Conservation (phyloP, 192 early-diverging fungal species). For the Backusella mclennaniae region DNA sequence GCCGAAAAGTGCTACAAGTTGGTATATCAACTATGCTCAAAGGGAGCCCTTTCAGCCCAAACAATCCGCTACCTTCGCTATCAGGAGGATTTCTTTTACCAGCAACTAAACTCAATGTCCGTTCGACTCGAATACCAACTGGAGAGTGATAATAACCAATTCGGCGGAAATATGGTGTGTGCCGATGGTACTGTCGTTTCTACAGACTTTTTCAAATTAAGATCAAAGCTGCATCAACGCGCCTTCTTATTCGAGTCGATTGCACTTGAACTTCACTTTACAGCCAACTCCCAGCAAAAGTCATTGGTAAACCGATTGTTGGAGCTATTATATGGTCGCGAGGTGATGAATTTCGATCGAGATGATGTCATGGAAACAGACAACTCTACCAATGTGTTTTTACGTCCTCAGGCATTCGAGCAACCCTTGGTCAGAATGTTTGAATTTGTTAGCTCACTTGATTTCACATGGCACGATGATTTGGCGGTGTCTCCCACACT, state of each 20-base stretch:
- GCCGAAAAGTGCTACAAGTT: slow-evolving; percentile 87
- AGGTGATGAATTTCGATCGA: slow-evolving; percentile 10
- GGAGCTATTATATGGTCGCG: slow-evolving; percentile 37
- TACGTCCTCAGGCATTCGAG: slow-evolving; percentile 30
- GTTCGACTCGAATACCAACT: slow-evolving; percentile 28
- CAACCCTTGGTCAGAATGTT: slow-evolving; percentile 73
- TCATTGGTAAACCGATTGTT: slow-evolving; percentile 37
- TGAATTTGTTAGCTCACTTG: slow-evolving; percentile 68
- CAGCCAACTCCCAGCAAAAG: slow-evolving; percentile 38
- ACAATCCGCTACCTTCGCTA: slow-evolving; percentile 86
- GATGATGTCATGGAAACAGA: slow-evolving; percentile 11
- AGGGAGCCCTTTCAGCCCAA: slow-evolving; percentile 64
- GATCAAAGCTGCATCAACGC: slow-evolving; percentile 75
- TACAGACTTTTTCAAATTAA: slow-evolving; percentile 31
- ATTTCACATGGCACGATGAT: slow-evolving; percentile 52
- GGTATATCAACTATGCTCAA: slow-evolving; percentile 77
- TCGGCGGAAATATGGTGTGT: slow-evolving; percentile 5
- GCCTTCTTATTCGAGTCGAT: slow-evolving; percentile 85
- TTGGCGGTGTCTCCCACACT: slow-evolving; percentile 14
- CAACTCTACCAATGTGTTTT: background rate
- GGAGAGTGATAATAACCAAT: background rate
- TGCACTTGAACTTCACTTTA: slow-evolving; percentile 81
- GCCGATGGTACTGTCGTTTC: background rate
- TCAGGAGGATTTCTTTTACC: slow-evolving; percentile 74
- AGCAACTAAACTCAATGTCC: slow-evolving; percentile 53